Conservation (phyloP, 2,329 filamentous ascomycete species). For the Aspergillus novoparasiticus region DNA sequence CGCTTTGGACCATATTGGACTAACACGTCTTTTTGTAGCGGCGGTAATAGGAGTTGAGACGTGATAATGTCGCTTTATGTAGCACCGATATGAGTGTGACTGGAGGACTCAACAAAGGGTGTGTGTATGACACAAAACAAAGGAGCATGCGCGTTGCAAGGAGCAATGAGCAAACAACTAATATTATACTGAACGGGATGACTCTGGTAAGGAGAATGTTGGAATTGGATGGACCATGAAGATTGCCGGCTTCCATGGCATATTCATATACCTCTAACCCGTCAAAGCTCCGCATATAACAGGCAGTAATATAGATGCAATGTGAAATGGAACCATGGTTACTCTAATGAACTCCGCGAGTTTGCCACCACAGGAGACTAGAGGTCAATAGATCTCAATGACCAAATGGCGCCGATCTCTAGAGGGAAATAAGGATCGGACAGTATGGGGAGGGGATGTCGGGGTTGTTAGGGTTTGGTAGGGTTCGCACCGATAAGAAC, state of each 20-base stretch:
- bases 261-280: background rate
- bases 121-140: background rate
- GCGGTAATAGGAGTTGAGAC: background rate
- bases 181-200: background rate
- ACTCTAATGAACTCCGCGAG: background rate
- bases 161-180: too few species aligned
- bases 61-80: background rate
- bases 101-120: background rate
- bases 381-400: constrained; percentile 14
- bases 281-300: background rate
- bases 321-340: background rate
- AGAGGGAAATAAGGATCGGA: background rate
- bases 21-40: constrained; percentile 7
- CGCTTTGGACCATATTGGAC: constrained; percentile 20
- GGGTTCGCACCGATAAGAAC: background rate
- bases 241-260: background rate
- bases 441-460: constrained; percentile 7
- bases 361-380: constrained; percentile 18
- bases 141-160: background rate
- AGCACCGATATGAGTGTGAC: background rate
- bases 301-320: background rate
- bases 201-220: background rate
- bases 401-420: constrained; percentile 10
- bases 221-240: background rate
- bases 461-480: background rate